Conservation (phyloP, 176 grass and related monocot species). For the Oryza coarctata region DNA sequence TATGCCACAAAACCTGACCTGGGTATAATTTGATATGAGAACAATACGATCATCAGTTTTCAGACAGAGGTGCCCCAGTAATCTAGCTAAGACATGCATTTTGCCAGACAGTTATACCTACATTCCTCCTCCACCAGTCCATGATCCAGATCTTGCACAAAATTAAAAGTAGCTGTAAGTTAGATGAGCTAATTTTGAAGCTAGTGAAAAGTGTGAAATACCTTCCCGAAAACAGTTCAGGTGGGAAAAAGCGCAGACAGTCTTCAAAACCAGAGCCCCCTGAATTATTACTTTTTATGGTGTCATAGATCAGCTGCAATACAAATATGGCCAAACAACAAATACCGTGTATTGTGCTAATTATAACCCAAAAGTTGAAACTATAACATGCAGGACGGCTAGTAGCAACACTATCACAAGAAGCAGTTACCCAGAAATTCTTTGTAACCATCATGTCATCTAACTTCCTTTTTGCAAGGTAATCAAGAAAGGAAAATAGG, state of each 20-base stretch:
- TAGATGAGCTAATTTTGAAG: slow-evolving; percentile 19
- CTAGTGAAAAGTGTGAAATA: slow-evolving; percentile 42
- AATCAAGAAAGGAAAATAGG: not conserved
- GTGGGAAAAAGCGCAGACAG: slow-evolving; percentile 79
- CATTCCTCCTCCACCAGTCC: slow-evolving; percentile 91
- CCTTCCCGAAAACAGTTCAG: slow-evolving; percentile 91
- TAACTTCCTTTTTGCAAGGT: not conserved
- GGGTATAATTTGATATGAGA: slow-evolving; percentile 98
- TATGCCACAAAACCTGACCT: slow-evolving; percentile 49
- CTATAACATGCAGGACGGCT: not conserved
- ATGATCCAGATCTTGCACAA: slow-evolving; percentile 81
- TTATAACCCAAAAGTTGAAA: slow-evolving; percentile 12
- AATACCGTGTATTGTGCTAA: slow-evolving; percentile 2
- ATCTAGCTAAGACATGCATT: slow-evolving; percentile 94
- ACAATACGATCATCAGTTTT: slow-evolving; percentile 95
- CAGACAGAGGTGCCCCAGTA: slow-evolving; percentile 78
- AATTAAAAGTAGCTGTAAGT: slow-evolving; percentile 21
- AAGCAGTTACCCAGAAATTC: not conserved
- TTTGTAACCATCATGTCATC: not conserved
- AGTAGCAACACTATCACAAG: slow-evolving; percentile 1
- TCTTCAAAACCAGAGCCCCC: slow-evolving; percentile 74
- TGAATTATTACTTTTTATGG: slow-evolving; percentile 76
- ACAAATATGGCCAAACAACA: slow-evolving; percentile 24
- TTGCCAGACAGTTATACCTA: slow-evolving; percentile 97
- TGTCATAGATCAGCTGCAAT: slow-evolving; percentile 89